phyloP scores from a whole-genome alignment of 169 alveolate genomes.

The Plasmodium chabaudi region DNA sequence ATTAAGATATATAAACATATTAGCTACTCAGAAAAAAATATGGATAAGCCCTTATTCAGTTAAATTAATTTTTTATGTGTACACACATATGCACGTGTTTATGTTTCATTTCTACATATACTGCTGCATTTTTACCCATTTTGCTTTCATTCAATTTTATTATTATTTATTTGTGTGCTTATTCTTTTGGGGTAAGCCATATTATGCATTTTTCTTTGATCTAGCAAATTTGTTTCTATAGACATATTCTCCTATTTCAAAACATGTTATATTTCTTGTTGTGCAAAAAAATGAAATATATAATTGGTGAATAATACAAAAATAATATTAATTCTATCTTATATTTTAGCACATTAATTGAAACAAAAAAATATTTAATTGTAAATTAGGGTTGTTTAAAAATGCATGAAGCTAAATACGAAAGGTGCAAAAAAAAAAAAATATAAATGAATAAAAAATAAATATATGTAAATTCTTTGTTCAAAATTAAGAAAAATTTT shows the following conservation, averaged over 20 bases:
- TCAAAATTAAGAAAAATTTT: constrained; percentile 52
- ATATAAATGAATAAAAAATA: not conserved
- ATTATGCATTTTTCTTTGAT: not conserved
- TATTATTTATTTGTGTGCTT: not conserved
- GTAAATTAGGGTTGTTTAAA: constrained; percentile 52
- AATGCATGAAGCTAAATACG: constrained; percentile 30
- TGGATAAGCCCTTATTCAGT: constrained; percentile 12
- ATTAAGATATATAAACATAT: not conserved
- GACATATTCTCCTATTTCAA: constrained; percentile 16
- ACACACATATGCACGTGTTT: not conserved
- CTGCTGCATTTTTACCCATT: not conserved
- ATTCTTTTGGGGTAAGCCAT: not conserved
- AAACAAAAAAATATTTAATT: constrained; percentile 51
- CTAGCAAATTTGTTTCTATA: not conserved
- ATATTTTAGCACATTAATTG: constrained; percentile 19
- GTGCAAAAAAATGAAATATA: constrained; percentile 26
- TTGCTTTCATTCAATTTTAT: not conserved
- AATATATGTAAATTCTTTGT: constrained; percentile 17
- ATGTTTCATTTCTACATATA: not conserved
- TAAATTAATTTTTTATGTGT: not conserved
- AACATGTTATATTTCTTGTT: constrained; percentile 1
- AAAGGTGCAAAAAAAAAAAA: not conserved
- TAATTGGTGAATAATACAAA: constrained; percentile 13
- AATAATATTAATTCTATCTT: constrained; percentile 24
- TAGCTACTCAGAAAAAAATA: not conserved